Conservation (phyloP, 2,329 filamentous ascomycete genomes). For the Microcyclosporella mali region DNA sequence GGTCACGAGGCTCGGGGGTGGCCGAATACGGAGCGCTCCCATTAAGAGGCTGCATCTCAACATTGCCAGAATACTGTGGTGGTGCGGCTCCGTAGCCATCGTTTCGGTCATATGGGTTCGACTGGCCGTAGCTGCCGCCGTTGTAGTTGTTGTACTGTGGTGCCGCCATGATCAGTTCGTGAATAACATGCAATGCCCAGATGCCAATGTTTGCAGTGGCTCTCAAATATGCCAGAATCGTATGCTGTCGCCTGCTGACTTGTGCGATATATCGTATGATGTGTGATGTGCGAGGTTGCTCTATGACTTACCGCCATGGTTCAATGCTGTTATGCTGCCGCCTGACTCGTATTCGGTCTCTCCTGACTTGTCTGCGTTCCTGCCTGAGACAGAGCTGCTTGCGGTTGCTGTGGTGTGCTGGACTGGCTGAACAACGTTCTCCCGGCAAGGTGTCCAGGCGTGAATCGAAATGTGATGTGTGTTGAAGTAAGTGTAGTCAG, state of each 20-base stretch:
- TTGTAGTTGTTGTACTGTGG: constrained; percentile 32
- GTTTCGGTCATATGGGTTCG: constrained; percentile 48
- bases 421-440: background rate
- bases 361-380: constrained; percentile 6
- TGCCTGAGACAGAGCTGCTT: constrained; percentile 5
- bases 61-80: constrained; percentile 38
- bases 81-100: constrained; percentile 22
- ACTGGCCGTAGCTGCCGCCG: constrained; percentile 47
- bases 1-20: constrained; percentile 43
- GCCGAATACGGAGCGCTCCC: constrained; percentile 20
- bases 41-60: constrained; percentile 64
- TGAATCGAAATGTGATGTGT: background rate
- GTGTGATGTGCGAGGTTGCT: background rate
- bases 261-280: background rate
- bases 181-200: background rate
- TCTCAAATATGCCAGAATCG: constrained; percentile 1
- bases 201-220: constrained; percentile 2
- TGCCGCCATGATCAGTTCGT: constrained; percentile 16
- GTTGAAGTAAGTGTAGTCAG: background rate
- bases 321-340: background rate
- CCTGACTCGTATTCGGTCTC: constrained; percentile 1
- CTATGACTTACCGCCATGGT: constrained; percentile 2
- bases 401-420: background rate
- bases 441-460: background rate
- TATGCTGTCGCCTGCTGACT: constrained; percentile 6